Conservation (phyloP, 176 grass and related monocot species). For the Dactylis glomerata region DNA sequence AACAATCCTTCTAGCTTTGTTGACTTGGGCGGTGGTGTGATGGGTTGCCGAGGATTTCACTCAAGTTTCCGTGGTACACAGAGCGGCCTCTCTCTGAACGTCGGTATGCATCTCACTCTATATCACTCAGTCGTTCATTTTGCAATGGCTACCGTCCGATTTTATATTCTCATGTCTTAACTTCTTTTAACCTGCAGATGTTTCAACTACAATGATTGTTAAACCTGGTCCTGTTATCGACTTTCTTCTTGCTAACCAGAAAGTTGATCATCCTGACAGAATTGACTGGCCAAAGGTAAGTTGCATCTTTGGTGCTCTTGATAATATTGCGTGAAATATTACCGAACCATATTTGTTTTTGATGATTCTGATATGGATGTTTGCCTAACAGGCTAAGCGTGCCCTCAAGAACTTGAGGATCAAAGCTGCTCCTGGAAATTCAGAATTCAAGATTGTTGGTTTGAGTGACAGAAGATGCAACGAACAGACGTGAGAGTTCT, state of each 20-base stretch:
- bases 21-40: slow-evolving; percentile 69
- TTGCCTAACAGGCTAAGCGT: slow-evolving; percentile 50
- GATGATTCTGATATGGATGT: slow-evolving; percentile 7
- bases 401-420: slow-evolving; percentile 64
- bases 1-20: slow-evolving; percentile 61
- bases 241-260: slow-evolving; percentile 79
- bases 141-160: not conserved
- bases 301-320: not conserved
- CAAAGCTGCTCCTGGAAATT: slow-evolving; percentile 47
- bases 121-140: not conserved
- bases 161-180: not conserved
- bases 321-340: not conserved
- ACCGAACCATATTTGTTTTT: not conserved
- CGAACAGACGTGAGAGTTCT: slow-evolving; percentile 45
- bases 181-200: slow-evolving; percentile 48
- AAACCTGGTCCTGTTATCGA: slow-evolving; percentile 75
- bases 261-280: slow-evolving; percentile 47
- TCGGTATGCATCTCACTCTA: slow-evolving; percentile 34
- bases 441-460: slow-evolving; percentile 76
- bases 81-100: slow-evolving; percentile 67
- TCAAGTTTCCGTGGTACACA: slow-evolving; percentile 81
- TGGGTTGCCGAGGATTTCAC: slow-evolving; percentile 85
- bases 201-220: slow-evolving; percentile 93
- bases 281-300: slow-evolving; percentile 78
- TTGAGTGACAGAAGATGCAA: slow-evolving; percentile 71